A percentile compares a stretch with the other conserved stretches of the same genome.
Conservation (phyloP, 1,139 yeast species). For the Nadsonia starkeyi-henricii region DNA sequence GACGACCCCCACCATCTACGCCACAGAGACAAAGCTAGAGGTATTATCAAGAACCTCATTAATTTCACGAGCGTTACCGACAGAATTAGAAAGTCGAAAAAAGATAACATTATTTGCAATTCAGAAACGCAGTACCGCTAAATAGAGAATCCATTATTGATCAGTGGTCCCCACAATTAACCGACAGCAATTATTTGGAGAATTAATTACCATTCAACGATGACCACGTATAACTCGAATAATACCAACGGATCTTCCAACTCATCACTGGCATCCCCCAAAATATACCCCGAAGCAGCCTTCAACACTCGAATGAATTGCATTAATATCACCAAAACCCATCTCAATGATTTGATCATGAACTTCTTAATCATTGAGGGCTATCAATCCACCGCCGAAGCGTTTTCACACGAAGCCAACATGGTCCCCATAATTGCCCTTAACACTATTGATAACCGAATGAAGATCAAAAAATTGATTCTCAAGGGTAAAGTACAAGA, state of each 20-base stretch:
- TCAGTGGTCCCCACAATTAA: no score
- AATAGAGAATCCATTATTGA: no score
- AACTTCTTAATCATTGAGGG: slow-evolving; percentile 28
- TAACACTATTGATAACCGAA: slow-evolving; percentile 20
- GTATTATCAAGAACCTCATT: no score
- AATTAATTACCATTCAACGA: no score
- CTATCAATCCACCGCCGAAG: slow-evolving; percentile 24
- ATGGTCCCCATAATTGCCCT: slow-evolving; percentile 16
- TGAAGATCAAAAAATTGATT: slow-evolving; percentile 22
- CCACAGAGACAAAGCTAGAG: no score
- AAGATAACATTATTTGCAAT: no score
- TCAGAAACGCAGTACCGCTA: no score
- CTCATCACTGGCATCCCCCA: not conserved
- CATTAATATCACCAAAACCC: slow-evolving; percentile 15
- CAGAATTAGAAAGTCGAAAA: no score
- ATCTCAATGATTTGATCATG: slow-evolving; percentile 24
- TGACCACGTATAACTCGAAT: not conserved
- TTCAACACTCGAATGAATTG: slow-evolving; percentile 8
- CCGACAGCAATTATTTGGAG: no score
- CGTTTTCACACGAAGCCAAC: slow-evolving; percentile 26
- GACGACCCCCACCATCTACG: no score
- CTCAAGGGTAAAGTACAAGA: slow-evolving; percentile 22
- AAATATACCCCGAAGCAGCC: not conserved
- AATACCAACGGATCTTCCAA: not conserved
- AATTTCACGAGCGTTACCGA: no score